These are phyloP conservation scores for Candida sonorensis DNA, from an alignment of 805 yeast genomes.

Conservation along the genomic window DNA sequence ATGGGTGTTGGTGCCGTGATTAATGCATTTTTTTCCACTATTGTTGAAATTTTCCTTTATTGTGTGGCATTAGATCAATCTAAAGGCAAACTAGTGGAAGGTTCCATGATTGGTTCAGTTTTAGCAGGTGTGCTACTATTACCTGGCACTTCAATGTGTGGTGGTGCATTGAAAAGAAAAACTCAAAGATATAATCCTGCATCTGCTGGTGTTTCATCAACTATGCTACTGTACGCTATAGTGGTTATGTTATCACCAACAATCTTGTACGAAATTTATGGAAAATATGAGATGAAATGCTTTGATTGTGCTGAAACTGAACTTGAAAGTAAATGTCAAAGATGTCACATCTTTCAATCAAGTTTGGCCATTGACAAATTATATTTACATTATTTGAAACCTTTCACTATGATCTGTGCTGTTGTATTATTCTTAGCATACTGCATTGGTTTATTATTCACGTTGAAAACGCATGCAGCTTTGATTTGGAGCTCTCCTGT, in stretches of 20 bases:
- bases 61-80: conserved; percentile 84
- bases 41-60: conserved; percentile 88
- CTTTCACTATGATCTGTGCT: conserved; percentile 79
- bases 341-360: conserved; percentile 75
- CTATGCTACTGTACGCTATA: conserved; percentile 88
- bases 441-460: conserved; percentile 83
- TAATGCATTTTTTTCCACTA: conserved; percentile 93
- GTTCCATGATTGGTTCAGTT: conserved; percentile 90
- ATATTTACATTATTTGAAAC: conserved; percentile 64
- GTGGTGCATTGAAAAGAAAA: conserved; percentile 88
- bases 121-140: conserved; percentile 84
- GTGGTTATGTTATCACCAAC: conserved; percentile 92
- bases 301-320: conserved; percentile 35
- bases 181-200: conserved; percentile 95
- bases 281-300: conserved; percentile 75
- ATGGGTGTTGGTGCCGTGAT: conserved; percentile 99
- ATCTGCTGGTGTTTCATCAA: conserved; percentile 94
- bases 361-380: conserved; percentile 62
- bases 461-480: conserved; percentile 93
- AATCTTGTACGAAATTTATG: conserved; percentile 81
- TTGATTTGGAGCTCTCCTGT: conserved; percentile 83
- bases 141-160: conserved; percentile 96
- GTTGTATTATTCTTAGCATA: conserved; percentile 76
- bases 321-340: conserved; percentile 42
- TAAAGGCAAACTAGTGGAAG: conserved; percentile 89